phyloP scores from a whole-genome alignment of 352 stramenopile genomes.

The Globisporangium viniferum region DNA sequence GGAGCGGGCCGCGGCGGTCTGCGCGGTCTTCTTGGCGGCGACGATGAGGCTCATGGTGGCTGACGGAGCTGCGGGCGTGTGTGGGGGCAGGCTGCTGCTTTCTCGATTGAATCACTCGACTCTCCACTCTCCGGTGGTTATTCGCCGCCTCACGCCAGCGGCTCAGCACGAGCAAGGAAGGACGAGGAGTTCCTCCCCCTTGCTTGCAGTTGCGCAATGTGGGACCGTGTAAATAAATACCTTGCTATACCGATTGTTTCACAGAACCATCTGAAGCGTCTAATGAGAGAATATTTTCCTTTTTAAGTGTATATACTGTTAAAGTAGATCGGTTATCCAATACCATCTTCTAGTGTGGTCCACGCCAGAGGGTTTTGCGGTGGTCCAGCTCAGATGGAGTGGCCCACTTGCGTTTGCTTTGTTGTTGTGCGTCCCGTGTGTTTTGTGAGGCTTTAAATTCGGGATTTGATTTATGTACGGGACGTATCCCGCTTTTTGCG shows the following conservation, averaged over 20 bases:
- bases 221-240: background rate
- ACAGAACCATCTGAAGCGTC: background rate
- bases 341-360: background rate
- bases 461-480: background rate
- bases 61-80: background rate
- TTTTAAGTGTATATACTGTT: background rate
- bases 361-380: background rate
- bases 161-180: background rate
- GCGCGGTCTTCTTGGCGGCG: constrained; percentile 16
- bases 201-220: background rate
- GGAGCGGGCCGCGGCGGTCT: constrained; percentile 7
- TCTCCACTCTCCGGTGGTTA: background rate
- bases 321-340: background rate
- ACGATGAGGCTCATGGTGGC: constrained; percentile 10
- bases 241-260: background rate
- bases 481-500: too few relatives aligned
- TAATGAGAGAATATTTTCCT: background rate
- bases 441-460: background rate
- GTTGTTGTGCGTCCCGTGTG: background rate
- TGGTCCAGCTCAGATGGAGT: background rate
- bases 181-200: constrained; percentile 5
- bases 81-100: too few relatives aligned
- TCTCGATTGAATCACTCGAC: too few relatives aligned
- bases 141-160: constrained; percentile 1
- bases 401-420: background rate